Evolutionary conservation across 2,329 filamentous ascomycete genomes (phyloP).

Genomic region (Sporothrix brunneoviolacea): DNA sequence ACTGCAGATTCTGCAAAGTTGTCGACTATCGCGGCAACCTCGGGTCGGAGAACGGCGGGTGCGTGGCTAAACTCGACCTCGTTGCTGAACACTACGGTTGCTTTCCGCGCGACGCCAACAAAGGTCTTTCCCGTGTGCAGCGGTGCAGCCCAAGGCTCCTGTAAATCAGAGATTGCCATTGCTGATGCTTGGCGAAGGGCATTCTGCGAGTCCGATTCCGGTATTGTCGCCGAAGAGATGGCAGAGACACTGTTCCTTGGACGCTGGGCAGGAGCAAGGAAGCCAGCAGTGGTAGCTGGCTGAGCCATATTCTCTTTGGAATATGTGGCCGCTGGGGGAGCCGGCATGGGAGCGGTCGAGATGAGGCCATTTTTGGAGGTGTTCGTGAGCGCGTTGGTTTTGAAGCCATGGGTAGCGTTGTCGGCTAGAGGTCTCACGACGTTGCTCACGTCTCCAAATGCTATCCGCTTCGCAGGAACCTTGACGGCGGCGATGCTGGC

Average conservation of each 20-base stretch:
- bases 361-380: not conserved
- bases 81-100: not conserved
- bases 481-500: slow-evolving; percentile 48
- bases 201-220: not conserved
- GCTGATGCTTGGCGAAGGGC: not conserved
- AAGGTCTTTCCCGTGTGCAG: not conserved
- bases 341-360: slow-evolving; percentile 19
- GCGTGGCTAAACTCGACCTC: not conserved
- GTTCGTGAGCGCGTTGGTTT: slow-evolving; percentile 18
- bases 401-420: slow-evolving; percentile 25
- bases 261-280: slow-evolving; percentile 17
- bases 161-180: not conserved
- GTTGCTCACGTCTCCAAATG: slow-evolving; percentile 79
- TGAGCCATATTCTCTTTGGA: slow-evolving; percentile 32
- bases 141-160: not conserved
- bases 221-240: not conserved
- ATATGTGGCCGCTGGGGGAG: slow-evolving; percentile 16
- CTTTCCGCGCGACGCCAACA: slow-evolving; percentile 5
- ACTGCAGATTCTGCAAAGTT: not conserved
- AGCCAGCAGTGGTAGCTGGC: not conserved
- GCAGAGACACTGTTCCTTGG: slow-evolving; percentile 3
- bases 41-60: not conserved
- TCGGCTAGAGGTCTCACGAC: slow-evolving; percentile 36
- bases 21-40: not conserved
- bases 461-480: slow-evolving; percentile 65